Conservation (phyloP, 2,329 filamentous ascomycete species). For the Rutstroemia sydowiana region DNA sequence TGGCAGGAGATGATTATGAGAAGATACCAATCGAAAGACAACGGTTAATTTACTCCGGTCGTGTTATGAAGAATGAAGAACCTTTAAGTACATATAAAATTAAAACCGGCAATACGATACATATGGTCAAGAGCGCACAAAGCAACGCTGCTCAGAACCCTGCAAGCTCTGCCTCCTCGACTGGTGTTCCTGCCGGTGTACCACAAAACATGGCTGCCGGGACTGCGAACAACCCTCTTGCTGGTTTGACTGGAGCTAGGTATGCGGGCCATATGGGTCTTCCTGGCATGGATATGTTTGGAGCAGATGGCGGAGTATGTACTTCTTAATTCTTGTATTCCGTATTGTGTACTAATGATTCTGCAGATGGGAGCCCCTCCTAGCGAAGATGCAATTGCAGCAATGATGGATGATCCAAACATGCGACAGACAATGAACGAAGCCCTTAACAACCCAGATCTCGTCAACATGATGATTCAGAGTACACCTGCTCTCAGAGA, state of each 20-base stretch:
- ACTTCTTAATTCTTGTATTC: background rate
- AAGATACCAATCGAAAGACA: constrained; percentile 83
- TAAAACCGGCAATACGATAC: constrained; percentile 90
- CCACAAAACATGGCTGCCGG: constrained; percentile 75
- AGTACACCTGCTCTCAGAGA: constrained; percentile 76
- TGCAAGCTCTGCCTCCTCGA: constrained; percentile 32
- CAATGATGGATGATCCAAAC: constrained; percentile 83
- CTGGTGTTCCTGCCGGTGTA: constrained; percentile 45
- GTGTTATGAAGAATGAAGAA: constrained; percentile 93
- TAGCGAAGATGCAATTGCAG: constrained; percentile 70
- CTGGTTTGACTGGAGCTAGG: constrained; percentile 82
- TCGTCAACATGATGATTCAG: constrained; percentile 91
- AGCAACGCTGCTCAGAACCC: constrained; percentile 52
- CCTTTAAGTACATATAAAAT: constrained; percentile 83
- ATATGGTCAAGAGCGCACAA: constrained; percentile 91
- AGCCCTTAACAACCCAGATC: constrained; percentile 87
- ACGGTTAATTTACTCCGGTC: constrained; percentile 93
- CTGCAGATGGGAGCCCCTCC: constrained; percentile 81
- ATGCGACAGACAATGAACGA: constrained; percentile 86
- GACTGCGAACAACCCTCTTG: constrained; percentile 80
- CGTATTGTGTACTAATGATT: constrained; percentile 18
- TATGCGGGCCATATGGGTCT: constrained; percentile 90
- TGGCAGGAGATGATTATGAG: constrained; percentile 73
- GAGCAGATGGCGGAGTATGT: constrained; percentile 87
- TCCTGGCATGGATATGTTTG: constrained; percentile 82